A percentile compares a stretch with the other conserved stretches of the same genome.
Conservation (phyloP, 257 asterid species). For the Fraxinus cuspidata region DNA sequence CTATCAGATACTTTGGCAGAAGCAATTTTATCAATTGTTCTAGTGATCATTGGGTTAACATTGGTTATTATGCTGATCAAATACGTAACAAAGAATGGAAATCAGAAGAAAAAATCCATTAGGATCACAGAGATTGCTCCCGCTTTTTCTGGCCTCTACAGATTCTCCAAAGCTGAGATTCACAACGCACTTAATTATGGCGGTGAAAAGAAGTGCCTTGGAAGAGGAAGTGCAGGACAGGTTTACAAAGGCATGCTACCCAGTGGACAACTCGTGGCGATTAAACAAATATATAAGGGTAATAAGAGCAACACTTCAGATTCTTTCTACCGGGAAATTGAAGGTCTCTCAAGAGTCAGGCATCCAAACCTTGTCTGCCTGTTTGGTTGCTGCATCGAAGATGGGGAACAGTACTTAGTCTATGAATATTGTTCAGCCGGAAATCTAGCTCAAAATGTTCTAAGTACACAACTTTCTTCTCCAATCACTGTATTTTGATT, state of each 20-base stretch:
- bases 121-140: conserved; percentile 32
- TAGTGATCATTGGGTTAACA: conserved; percentile 41
- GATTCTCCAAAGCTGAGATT: conserved; percentile 72
- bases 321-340: conserved; percentile 67
- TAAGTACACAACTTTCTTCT: conserved; percentile 39
- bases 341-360: conserved; percentile 69
- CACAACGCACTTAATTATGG: conserved; percentile 56
- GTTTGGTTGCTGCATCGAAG: conserved; percentile 74
- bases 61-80: conserved; percentile 47
- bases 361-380: conserved; percentile 78
- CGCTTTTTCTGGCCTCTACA: conserved; percentile 58
- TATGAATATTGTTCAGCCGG: conserved; percentile 78
- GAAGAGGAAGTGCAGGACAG: conserved; percentile 84
- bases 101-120: conserved; percentile 34
- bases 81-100: conserved; percentile 42
- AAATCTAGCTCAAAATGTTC: conserved; percentile 70
- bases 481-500: neutral
- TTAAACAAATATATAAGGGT: conserved; percentile 66
- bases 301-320: conserved; percentile 65
- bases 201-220: conserved; percentile 51
- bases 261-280: conserved; percentile 78
- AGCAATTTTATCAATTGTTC: conserved; percentile 49
- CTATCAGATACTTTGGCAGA: conserved; percentile 51
- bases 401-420: conserved; percentile 70
- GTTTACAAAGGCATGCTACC: conserved; percentile 81